Base-by-base conservation (phyloP, 257 asterid species). In the Primulina tabacum region DNA sequence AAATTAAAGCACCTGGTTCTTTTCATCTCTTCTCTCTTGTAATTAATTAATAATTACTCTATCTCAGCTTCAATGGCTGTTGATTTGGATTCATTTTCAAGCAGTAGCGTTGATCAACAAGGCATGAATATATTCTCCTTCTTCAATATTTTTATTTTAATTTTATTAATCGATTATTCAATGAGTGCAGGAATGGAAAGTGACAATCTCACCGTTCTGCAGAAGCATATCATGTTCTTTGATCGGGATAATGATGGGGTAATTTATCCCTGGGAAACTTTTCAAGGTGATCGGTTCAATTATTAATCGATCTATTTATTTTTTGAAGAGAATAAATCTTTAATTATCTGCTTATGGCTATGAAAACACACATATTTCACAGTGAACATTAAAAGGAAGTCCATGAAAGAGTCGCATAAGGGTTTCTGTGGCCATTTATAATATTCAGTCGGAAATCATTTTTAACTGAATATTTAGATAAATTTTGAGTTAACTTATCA, bases 151-250 rank as follows among this genome's bases (percentile, higher is more conserved):
- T 50, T 50, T 5, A 4, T 21, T 38, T 24, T 6, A 30, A 53
- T 7, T 28, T 28, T 28, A 28, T 28, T 28, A 28, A 28, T 28
- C 29, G 29, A 28, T 28, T 28, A 28, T 28, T 28, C 0, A 28
- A 28, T 28, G 1, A 0, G 3, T 28, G 67, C 75, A 80, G 84
- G 29, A 40, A 80, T 79, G 83, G 89, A 79, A 67, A 62, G 68
- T 62, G 56, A 37, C 2, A 91, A 87, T 20, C 78, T 83, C 4
- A 87, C 71, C 38, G 78, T 78, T 65, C 76, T 92, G 21, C 82
- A 86, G 71, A 89, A 85, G 62, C 98, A 89, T 70, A 92, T 80
- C 12, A 77, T 79, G 92, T 92, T 89, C 88, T 89, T 92, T 67
- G 96, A 89, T 76, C 88, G 80, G 40, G 78, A 92, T 67, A 76